Evolutionary conservation across 83 land plant species (phyloP), one percentile per base, ranked within the genome.

Genomic region (Larix sibirica): DNA sequence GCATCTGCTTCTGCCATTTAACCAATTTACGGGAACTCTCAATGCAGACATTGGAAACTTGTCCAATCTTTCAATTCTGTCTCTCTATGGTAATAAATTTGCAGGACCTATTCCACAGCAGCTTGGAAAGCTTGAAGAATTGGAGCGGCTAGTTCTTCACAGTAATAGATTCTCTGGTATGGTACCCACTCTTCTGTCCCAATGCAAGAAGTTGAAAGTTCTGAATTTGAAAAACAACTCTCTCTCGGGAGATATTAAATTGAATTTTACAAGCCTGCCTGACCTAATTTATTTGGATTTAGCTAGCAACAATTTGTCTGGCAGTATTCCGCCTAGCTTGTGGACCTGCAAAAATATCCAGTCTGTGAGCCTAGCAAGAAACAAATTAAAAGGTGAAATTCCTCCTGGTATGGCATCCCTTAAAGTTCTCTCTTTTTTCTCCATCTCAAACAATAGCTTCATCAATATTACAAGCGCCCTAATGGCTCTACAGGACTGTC

Each of bases 201-300:
- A 56, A 0, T 87, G 85, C 66, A 59, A 81, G 17, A 70, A 70
- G 6, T 79, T 90, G 7, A 77, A 71, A 40, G 65, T 84, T 74
- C 86, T 90, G 70, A 82, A 83, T 83, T 62, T 86, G 62, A 81
- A 81, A 3, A 83, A 83, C 83, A 90, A 90, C 74, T 82, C 86
- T 10, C 56, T 90, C 21, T 47, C 1, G 4, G 90, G 92, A 4
- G 18, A 4, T n/a, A 79, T 90, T 60, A 26, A 66, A 31, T 58
- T 85, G 20, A 67, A 88, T 40, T 90, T 84, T 73, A 16, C 81
- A 3, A 71, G 44, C 3, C 54, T 88, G 79, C 13, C 56, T 28
- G 44, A 56, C 20, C 79, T 91, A 7, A 79, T 14, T 13, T 77
- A 81, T 40, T 67, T 91, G 42, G 93, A 91, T 87, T 79, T 91